Evolutionary conservation across 345 rosid species (phyloP), one percentile per base, ranked within the genome.

Genomic region (Syzygium jambos): DNA sequence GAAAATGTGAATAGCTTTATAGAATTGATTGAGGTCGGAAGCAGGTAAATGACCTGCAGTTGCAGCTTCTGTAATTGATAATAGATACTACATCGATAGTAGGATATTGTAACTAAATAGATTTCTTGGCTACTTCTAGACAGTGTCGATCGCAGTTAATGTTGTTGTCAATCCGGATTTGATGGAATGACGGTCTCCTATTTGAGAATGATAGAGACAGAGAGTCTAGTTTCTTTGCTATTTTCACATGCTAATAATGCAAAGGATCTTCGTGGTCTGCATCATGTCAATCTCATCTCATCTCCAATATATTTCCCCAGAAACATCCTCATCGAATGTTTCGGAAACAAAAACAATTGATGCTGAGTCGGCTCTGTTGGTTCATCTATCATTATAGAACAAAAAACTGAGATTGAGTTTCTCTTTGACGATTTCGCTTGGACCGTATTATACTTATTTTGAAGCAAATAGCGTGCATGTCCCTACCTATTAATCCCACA

Each of bases 401-500:
- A 4, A 63, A 61, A 63, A 30, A 29, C 4, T 2, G 41, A 63
- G 77, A 63, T 63, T 6, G 23, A 54, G 57, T 54, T 54, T 54
- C 57, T 4, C 9, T 19, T 54, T 30, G 46, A 68, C 13, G 17
- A 34, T 30, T 16, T 65, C 11, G 6, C 78, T 16, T 30, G 15
- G 11, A 4, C 23, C 2, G 11, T 4, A 68, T 34, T 17, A 4
- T 4, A 0, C 63, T 57, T 25, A 30, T 30, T 68, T 10, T 34
- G 46, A 68, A 9, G 1, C 10, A 1, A 68, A 30, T 8, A 30
- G 46, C 41, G 3, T 17, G 78, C 43, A 34, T 30, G 43, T 68
- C 46, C 3, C 43, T 2, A 1, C 3, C 43, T 2, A 0, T 0
- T 6, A 19, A 68, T 30, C 43, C 21, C 78, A 68, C 78, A 0